Percentiles rank a stretch among this genome's conserved stretches.
These are phyloP conservation scores for Rhytidiadelphus loreus DNA, from an alignment of 225 moss, liverwort and hornwort genomes.

Conservation along the genomic window DNA sequence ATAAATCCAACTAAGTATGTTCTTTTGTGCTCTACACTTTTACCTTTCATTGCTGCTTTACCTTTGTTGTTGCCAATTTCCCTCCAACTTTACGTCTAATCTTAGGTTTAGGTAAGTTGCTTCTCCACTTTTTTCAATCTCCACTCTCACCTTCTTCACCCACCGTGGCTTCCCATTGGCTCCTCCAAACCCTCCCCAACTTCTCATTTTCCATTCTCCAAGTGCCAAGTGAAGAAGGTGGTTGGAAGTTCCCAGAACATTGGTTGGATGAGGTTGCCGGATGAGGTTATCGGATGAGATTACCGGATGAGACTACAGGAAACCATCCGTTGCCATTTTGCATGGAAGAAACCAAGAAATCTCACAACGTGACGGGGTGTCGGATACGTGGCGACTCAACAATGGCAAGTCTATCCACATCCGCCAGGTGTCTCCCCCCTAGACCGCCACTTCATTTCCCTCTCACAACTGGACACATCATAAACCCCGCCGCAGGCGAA, in stretches of 20 bases:
- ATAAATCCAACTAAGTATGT: no score
- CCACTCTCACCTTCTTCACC: no score
- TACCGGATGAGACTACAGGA: background rate
- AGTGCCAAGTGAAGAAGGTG: no score
- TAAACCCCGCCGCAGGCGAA: background rate
- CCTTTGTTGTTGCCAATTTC: no score
- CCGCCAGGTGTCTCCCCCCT: background rate
- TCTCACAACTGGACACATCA: background rate
- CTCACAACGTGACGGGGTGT: background rate
- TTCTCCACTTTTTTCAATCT: no score
- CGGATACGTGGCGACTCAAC: slow-evolving; percentile 4
- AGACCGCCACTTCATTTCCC: background rate
- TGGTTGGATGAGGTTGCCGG: background rate
- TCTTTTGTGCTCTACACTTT: no score
- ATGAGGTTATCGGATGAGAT: background rate
- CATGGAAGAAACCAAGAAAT: background rate
- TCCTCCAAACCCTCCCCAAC: no score
- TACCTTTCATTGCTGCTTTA: no score
- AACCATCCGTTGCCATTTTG: background rate
- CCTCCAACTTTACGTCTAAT: no score
- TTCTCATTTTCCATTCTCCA: no score
- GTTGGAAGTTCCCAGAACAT: background rate
- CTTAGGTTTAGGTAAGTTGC: no score
- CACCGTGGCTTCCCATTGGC: no score
- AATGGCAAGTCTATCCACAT: background rate